Base-by-base conservation (phyloP, 805 yeast species). In the Komagataella pseudopastoris region DNA sequence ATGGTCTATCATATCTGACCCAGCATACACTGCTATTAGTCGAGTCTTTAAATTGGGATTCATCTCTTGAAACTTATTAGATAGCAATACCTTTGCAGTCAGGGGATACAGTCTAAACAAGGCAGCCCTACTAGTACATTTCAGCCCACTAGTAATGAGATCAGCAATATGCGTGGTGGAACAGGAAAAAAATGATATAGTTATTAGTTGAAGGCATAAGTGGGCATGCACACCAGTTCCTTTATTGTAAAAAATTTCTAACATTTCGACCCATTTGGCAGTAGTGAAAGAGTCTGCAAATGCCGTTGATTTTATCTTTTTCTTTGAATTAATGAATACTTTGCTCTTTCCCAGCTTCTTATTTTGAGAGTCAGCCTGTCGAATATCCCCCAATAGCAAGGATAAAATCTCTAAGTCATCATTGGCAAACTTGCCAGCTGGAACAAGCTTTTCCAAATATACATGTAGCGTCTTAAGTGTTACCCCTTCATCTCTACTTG, bases 271-370 rank as follows among this genome's bases (percentile, higher is more conserved):
- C 89, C 89, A 85, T 8, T 70, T 65, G 1, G 66, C 58, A 18
- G 69, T 69, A 2, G 83, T 77, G 62, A 84, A 85, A 18, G 58
- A 60, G 52, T 77, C 83, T 1, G 80, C 72, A 62, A 84, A 81
- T 2, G 60, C 62, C 6, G 54, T 45, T 6, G 20, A 30, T 6
- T 16, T 45, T 4, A 46, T 44, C 5, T 50, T 17, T 10, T 46
- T 16, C 17, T 7, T 23, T 6, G 20, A 46, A 44, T 10, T 45
- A 24, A 36, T 46, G n/a, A 47, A 23, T 14, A 44, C 51, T 24
- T 30, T 48, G n/a, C 18, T 46, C 6, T 17, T 23, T n/a, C 23
- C 44, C 22, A 36, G 23, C n/a, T 48, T 50, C 23, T 30, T 23
- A 6, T 23, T 46, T 14, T 53, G n/a, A 6, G 48, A 36, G 36